These are phyloP conservation scores for Pseudogymnoascus sp. DNA, from an alignment of 2,329 filamentous ascomycete species.

Conservation along the genomic window DNA sequence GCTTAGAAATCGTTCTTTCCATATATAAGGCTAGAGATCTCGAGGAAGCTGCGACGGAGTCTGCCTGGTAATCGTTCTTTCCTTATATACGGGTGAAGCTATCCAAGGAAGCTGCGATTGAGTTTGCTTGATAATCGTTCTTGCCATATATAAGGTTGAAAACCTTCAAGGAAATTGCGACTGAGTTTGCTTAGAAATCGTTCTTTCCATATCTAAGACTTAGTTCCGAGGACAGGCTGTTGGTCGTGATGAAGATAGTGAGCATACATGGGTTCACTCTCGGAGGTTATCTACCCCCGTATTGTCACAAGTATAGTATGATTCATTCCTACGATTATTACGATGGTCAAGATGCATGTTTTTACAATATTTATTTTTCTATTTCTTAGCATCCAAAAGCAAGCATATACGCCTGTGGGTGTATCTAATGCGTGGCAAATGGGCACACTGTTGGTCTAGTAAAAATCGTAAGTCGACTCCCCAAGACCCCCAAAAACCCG, in stretches of 20 bases:
- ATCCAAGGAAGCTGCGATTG: not conserved
- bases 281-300: no score
- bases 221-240: not conserved
- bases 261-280: not conserved
- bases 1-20: not conserved
- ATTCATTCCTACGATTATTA: not conserved
- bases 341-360: not conserved
- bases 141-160: not conserved
- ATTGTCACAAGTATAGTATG: not conserved
- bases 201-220: not conserved
- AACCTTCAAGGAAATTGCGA: not conserved
- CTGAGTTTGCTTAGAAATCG: not conserved
- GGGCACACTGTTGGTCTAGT: not conserved
- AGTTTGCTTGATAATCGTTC: not conserved
- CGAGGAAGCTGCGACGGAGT: not conserved
- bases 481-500: not conserved
- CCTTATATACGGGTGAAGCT: not conserved
- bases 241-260: not conserved
- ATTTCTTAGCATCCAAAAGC: not conserved
- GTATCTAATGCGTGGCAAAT: slow-evolving; percentile 2
- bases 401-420: not conserved
- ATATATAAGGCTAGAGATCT: no score
- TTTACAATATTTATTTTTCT: not conserved
- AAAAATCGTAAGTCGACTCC: not conserved
- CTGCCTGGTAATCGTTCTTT: not conserved